Conservation (phyloP, 2,329 filamentous ascomycete genomes). For the Ascochyta koolunga region DNA sequence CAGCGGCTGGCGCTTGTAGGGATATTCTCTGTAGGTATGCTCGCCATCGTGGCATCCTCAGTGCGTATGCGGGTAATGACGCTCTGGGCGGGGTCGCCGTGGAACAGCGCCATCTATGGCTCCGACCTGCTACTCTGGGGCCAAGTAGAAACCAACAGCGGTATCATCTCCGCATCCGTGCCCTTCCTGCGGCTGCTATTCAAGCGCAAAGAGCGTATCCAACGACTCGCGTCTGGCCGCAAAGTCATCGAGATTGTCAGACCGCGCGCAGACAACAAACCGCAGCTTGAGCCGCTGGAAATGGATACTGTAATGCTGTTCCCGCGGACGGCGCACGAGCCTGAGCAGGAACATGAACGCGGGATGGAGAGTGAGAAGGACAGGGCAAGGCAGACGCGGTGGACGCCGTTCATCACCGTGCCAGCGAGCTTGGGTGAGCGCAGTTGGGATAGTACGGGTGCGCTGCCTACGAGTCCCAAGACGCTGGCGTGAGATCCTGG, state of each 20-base stretch:
- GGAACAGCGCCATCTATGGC: conserved; percentile 45
- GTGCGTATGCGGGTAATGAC: conserved; percentile 47
- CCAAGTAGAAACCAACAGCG: conserved; percentile 55
- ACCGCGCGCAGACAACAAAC: conserved; percentile 21
- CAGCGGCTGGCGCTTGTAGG: conserved; percentile 60
- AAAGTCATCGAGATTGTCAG: conserved; percentile 20
- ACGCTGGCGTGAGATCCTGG: conserved; percentile 5
- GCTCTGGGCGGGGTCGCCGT: conserved; percentile 43
- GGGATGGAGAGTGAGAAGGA: conserved; percentile 9
- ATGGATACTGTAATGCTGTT: conserved; percentile 31
- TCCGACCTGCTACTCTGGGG: conserved; percentile 52
- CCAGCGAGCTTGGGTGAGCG: conserved; percentile 36
- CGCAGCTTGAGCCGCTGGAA: conserved; percentile 24
- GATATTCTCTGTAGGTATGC: conserved; percentile 45
- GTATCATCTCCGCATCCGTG: conserved; percentile 54
- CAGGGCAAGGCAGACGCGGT: conserved; percentile 24
- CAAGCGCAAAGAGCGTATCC: conserved; percentile 25
- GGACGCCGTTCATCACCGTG: conserved; percentile 45
- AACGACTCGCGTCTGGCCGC: conserved; percentile 8
- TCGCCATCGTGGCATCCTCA: conserved; percentile 45
- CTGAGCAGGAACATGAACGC: background rate
- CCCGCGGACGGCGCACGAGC: background rate
- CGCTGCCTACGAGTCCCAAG: conserved; percentile 19
- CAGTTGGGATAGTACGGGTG: conserved; percentile 26
- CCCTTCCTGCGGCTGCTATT: conserved; percentile 54